These are phyloP conservation scores for Rhododendron henanense DNA, from an alignment of 148 eudicot species.

Conservation along the genomic window DNA sequence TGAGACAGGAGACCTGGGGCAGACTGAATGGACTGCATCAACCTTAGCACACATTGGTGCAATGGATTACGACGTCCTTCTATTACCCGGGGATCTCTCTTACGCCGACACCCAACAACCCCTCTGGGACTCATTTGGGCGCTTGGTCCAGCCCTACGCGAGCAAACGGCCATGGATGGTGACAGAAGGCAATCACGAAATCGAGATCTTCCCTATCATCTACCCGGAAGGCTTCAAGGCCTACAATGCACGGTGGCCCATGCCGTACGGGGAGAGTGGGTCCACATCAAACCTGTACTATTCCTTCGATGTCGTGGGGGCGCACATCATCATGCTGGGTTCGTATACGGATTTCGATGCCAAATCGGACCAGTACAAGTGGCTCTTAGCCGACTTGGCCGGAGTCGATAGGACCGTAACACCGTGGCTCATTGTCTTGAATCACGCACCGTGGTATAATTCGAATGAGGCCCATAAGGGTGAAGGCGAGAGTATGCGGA, in stretches of 20 bases:
- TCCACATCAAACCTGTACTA: slow-evolving; percentile 77
- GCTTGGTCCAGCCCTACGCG: slow-evolving; percentile 68
- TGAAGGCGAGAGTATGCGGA: slow-evolving; percentile 82
- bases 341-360: slow-evolving; percentile 57
- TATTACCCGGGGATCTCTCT: slow-evolving; percentile 70
- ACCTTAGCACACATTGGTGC: slow-evolving; percentile 52
- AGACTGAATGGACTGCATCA: slow-evolving; percentile 69
- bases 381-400: slow-evolving; percentile 61
- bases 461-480: slow-evolving; percentile 70
- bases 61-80: slow-evolving; percentile 58
- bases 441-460: slow-evolving; percentile 89
- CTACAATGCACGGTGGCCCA: slow-evolving; percentile 75
- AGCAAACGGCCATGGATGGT: slow-evolving; percentile 92
- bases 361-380: slow-evolving; percentile 68
- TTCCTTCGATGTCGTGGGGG: slow-evolving; percentile 67
- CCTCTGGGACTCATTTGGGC: slow-evolving; percentile 91
- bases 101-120: slow-evolving; percentile 74
- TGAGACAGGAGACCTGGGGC: slow-evolving; percentile 76
- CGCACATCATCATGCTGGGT: slow-evolving; percentile 70
- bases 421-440: slow-evolving; percentile 65
- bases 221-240: slow-evolving; percentile 69
- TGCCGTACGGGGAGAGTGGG: slow-evolving; percentile 73
- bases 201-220: slow-evolving; percentile 54
- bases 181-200: slow-evolving; percentile 69
- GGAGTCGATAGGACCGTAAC: slow-evolving; percentile 45